Base-by-base conservation (phyloP, 2,329 filamentous ascomycete genomes). In the Cytospora mali region DNA sequence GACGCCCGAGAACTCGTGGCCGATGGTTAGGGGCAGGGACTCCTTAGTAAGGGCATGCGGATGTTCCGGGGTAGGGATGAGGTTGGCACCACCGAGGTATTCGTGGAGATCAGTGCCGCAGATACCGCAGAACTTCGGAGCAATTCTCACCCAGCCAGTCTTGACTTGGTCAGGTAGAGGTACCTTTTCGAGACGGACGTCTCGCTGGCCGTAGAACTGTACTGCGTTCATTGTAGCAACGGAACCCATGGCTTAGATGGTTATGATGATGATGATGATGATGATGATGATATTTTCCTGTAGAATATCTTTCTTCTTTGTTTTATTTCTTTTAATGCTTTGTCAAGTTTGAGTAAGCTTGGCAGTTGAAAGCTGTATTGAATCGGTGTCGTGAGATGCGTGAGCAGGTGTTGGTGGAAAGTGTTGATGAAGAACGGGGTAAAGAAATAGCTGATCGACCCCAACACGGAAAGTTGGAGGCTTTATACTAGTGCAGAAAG, bases 1-100 rank as follows among this genome's bases (percentile, higher is more conserved):
- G 2, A 79, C 80, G 21, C 85, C 86, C 14, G 80, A 83, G 72
- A 88, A 85, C 70, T 89, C 87, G 69, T 89, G 86, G 49, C 87
- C 86, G 31, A 88, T 75, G 1, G 79, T 84, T 27, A 88, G 77
- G 9, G 86, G 86, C 35, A 84, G 77, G 4, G 74, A 77, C 55
- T 83, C 81, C 49, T 80, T 76, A 0, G 85, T 88, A 13, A 87
- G 71, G 1, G 80, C 80, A 67, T 89, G 86, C 0, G 84, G 83
- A 27, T 64, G 66, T 28, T 66, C 67, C 11, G 71, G 71, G 29
- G 72, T 67, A 28, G 72, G 72, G 55, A 73, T 69, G 39, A 73
- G 67, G 60, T 69, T 69, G 1, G 69, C 69, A n/a, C 71, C 71
- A 48, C 68, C 66, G 18, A 71, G 64, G 64, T 72, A 75, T 52